Evolutionary conservation across 2,329 filamentous ascomycete species (phyloP).

Genomic region (Eutypella sp.): DNA sequence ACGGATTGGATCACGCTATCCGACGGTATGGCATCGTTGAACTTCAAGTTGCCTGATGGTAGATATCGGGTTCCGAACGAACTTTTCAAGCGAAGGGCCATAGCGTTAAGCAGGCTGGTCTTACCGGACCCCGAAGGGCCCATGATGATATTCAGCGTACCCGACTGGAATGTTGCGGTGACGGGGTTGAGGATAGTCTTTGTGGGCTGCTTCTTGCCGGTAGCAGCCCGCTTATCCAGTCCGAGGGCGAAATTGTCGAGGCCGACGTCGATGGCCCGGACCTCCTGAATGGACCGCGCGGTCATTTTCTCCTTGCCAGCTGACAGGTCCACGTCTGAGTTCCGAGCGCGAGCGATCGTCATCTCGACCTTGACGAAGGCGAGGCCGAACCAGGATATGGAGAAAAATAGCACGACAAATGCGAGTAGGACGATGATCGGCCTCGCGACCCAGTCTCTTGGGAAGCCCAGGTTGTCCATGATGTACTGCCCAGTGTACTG

Average conservation of each 20-base stretch:
- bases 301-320: constrained; percentile 67
- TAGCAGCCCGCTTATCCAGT: constrained; percentile 55
- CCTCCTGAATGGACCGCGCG: constrained; percentile 43
- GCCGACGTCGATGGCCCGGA: constrained; percentile 59
- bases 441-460: constrained; percentile 59
- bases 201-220: constrained; percentile 45
- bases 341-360: constrained; percentile 60
- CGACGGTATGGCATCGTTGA: constrained; percentile 65
- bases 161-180: constrained; percentile 61
- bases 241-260: constrained; percentile 60
- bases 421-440: constrained; percentile 60
- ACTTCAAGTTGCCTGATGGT: constrained; percentile 57
- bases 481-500: constrained; percentile 67
- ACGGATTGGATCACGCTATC: constrained; percentile 65
- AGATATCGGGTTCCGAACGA: constrained; percentile 58
- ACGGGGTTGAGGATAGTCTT: constrained; percentile 64
- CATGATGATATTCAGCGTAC: constrained; percentile 72
- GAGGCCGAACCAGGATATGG: constrained; percentile 56
- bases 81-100: constrained; percentile 63
- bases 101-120: constrained; percentile 67
- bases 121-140: constrained; percentile 75
- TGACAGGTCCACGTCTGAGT: constrained; percentile 55
- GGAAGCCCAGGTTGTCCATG: constrained; percentile 64
- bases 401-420: constrained; percentile 60
- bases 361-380: constrained; percentile 64